Base-by-base conservation (phyloP, 208 protist species). In the Leishmania tropica region DNA sequence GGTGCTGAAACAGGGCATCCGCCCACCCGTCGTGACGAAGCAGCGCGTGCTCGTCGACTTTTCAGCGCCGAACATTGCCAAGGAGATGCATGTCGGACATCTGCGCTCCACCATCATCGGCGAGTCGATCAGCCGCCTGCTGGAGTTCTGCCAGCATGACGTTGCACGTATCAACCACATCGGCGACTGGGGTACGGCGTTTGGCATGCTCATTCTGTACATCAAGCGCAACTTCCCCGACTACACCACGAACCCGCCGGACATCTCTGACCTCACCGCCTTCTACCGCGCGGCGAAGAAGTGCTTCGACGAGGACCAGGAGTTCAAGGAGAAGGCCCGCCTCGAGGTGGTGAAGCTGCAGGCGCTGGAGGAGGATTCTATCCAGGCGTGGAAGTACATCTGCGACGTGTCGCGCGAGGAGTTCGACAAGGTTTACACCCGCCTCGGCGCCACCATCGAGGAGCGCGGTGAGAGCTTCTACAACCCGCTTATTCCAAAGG, bases 81-180 rank as follows among this genome's bases (percentile, higher is more conserved):
- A 99, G 93, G 96, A 99, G 83, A 99, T 99, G 98, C 99, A 99
- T 89, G 99, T 99, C 13, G 99, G 98, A 51, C 98, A 99, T 85
- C 92, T 99, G 24, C 98, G 99, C 58, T 99, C 99, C 51, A 99
- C 99, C 67, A 99, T 99, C 87, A 99, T 99, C 85, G 99, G 99
- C 71, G 99, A 99, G 87, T 90, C 88, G 73, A 88, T 99, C 76
- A 94, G 84, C 76, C 92, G 97, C 37, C 83, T 99, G 77, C 90
- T 99, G 58, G 97, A 99, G 90, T 99, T 98, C 85, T 96, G 94
- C 79, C 92, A 95, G 56, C 93, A 98, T 85, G 87, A 99, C 17
- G 98, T 99, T 2, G 64, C 95, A 31, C 94, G 99, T 76, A 96
- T 99, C 80, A 99, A 99, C 93, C 99, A 99, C 88, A 89, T 99